Evolutionary conservation across 495 filamentous ascomycete species (phyloP), one percentile per base, ranked within the genome.

Genomic region (Articulospora tetracladia): DNA sequence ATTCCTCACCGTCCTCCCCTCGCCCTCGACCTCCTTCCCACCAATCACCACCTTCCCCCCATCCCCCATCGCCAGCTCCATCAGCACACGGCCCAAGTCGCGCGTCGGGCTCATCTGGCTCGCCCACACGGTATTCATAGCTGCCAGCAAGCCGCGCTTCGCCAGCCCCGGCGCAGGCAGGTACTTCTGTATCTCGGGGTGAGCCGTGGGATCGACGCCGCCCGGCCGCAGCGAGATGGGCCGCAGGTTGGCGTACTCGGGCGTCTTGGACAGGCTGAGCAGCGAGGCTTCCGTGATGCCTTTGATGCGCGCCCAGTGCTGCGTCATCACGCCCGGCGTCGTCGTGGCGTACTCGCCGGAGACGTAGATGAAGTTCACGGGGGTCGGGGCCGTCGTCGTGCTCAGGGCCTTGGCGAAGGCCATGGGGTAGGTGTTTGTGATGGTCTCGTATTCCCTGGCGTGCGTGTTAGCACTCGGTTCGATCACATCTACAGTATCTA

Each of bases 361-460:
- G 48, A 92, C 80, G 66, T 86, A 86, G 64, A 91, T 74, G 64
- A 91, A 91, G 41, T 80, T 83, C 73, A 92, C 84, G 17, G 83
- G 74, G 41, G 78, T 68, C 2, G 62, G 59, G 3, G 58, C 1
- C 28, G 87, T 72, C 41, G 87, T 73, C 4, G 69, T 70, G n/a
- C 77, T 64, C 68, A 90, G 86, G 15, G 85, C 83, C 47, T 79
- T 70, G 1, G 85, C 86, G 20, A 85, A 83, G 1, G 78, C 79
- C 22, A 90, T 69, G 10, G 87, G 69, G 60, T 83, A 90, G 66
- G 80, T 77, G 55, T 84, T 75, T 0, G 87, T 91, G 60, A 91
- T 89, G 41, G 79, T 78, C 34, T 82, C 69, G 65, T 91, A 91
- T 34, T 89, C 79, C 12, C 86, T 91, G 30, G 57, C 30, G 17